phyloP scores from a whole-genome alignment of 1,284 basidiomycete species.

The Rhodotorula sp. region DNA sequence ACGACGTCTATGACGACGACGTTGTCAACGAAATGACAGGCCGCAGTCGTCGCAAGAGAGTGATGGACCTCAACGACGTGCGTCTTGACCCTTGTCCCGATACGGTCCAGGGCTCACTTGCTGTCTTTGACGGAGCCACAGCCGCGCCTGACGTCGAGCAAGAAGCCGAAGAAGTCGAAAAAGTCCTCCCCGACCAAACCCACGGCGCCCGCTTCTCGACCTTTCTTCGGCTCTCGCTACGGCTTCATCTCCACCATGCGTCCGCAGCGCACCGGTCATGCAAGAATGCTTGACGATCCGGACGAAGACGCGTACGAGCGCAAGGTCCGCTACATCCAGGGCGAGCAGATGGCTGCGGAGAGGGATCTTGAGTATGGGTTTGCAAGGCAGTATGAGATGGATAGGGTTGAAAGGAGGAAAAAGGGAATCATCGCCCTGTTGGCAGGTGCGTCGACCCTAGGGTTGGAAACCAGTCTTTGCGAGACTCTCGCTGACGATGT shows the following conservation, averaged over 20 bases:
- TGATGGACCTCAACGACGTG: slow-evolving; percentile 11
- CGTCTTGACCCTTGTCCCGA: no score
- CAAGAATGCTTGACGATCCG: no score
- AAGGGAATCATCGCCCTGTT: slow-evolving; percentile 30
- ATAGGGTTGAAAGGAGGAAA: slow-evolving; percentile 13
- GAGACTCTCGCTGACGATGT: no score
- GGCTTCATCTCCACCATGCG: slow-evolving; percentile 2
- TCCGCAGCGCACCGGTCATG: neutral
- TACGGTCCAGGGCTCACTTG: neutral
- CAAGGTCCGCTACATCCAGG: slow-evolving; percentile 13
- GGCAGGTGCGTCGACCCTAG: slow-evolving; percentile 6
- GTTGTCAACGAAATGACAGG: slow-evolving; percentile 24
- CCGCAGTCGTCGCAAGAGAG: slow-evolving; percentile 4
- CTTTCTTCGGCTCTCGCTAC: slow-evolving; percentile 2
- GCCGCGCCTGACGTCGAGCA: neutral
- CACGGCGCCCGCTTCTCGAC: neutral
- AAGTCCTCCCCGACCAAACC: neutral
- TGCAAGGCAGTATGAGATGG: slow-evolving; percentile 15
- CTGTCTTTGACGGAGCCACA: neutral
- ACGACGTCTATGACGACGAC: slow-evolving; percentile 33
- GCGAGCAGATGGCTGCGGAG: slow-evolving; percentile 12
- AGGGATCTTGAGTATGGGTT: slow-evolving; percentile 35
- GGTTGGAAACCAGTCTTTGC: neutral
- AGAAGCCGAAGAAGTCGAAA: neutral
- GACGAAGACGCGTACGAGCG: slow-evolving; percentile 6